Base-by-base conservation (phyloP, 305 asterid genomes). In the Nicotiana rustica region DNA sequence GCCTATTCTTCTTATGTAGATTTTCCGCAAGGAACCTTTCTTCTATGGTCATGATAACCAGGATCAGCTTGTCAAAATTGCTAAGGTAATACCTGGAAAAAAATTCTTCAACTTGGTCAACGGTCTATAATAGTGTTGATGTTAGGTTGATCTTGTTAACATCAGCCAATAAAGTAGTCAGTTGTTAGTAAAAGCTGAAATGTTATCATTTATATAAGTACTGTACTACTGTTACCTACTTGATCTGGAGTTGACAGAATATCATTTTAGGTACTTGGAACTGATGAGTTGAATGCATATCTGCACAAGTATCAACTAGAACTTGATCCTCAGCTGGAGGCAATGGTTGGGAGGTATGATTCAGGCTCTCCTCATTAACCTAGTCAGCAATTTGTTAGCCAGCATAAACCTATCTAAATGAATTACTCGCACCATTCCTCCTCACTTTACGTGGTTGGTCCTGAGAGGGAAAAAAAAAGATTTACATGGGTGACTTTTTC, bases 261-360 rank as follows among this genome's bases (percentile, higher is more conserved):
- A 66, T 52, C 25, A 49, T 67, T 67, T 52, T 47, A 92, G 97
- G 97, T 92, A 49, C 92, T 92, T 88, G 97, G 97, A 68, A 91
- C 97, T 18, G 93, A 92, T 83, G 95, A 91, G 86, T 84, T 92
- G 92, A 91, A 90, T 82, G 93, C 97, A 12, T 92, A 92, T 89
- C 85, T 92, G 87, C 88, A 90, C 87, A 92, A 92, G 81, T 92
- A 92, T 75, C 90, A 83, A 35, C 80, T 91, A 81, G 96, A 91
- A 85, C 90, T 92, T 83, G 97, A 92, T 77, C 92, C 90, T 67
- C 92, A 91, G 68, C 95, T 92, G 75, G 91, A 88, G 86, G 91
- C 97, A 71, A 91, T 90, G 59, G 91, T 92, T 67, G 97, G 93
- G 70, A 92, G 97, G 97, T 92, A 84, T 52, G 88, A 60, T 69